Evolutionary conservation across 2,329 filamentous ascomycete species (phyloP).

Genomic region (Chrysosporium keratinophilum): DNA sequence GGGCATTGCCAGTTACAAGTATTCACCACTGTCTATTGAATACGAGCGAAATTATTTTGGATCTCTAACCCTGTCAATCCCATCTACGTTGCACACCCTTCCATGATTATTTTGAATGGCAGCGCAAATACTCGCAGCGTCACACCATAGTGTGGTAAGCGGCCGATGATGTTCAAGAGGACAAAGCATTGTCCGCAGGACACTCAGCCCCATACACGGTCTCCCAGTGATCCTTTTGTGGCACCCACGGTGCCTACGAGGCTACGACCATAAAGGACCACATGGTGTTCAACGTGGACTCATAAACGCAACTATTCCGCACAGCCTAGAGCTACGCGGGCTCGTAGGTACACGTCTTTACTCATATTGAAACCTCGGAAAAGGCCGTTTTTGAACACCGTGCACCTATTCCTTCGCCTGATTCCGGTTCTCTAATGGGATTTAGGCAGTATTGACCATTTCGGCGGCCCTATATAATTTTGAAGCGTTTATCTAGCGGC

Average conservation of each 20-base stretch:
- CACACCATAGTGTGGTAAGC: neutral
- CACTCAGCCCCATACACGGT: neutral
- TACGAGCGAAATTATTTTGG: no score
- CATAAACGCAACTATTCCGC: no score
- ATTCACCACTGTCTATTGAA: neutral
- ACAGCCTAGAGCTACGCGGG: no score
- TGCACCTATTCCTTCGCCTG: no score
- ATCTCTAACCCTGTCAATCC: no score
- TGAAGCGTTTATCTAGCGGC: no score
- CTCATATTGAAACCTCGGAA: no score
- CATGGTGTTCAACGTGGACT: neutral
- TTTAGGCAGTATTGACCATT: no score
- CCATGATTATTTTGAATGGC: neutral
- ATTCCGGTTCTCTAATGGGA: no score
- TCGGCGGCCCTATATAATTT: no score
- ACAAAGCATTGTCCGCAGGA: neutral
- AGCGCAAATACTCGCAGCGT: neutral
- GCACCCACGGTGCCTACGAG: neutral
- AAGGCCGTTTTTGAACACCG: no score
- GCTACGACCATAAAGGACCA: neutral
- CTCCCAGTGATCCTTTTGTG: neutral
- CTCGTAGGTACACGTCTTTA: no score
- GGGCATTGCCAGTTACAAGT: neutral
- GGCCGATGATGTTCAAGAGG: neutral
- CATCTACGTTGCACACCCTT: neutral